Base-by-base conservation (phyloP, 495 filamentous ascomycete species). In the Amniculicola lignicola region DNA sequence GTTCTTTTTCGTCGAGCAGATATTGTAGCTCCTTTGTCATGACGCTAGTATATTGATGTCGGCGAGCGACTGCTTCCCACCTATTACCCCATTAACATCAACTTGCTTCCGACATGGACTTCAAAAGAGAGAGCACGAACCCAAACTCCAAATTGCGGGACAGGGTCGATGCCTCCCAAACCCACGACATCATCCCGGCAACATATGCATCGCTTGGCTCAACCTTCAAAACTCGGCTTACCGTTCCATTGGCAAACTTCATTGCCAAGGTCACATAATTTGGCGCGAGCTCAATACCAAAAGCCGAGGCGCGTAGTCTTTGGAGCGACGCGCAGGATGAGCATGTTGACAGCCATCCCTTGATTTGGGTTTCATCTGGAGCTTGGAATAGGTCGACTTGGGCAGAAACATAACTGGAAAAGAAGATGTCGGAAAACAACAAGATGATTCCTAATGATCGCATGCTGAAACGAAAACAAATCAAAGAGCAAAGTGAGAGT, bases 281-380 rank as follows among this genome's bases (percentile, higher is more conserved):
- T 3, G 45, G 45, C 3, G 45, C n/a, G 18, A 48, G 16, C 29
- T 48, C 45, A 15, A 48, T 36, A 10, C 45, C 45, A 15, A 48
- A 48, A 23, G 45, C 45, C 6, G 25, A 18, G 2, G 45, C 29
- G 11, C 29, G 45, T 15, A 48, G 45, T 10, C 22, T 48, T 22
- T 35, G 3, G 2, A 48, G 6, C 5, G 45, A 7, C 14, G 45
- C 45, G 28, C 45, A 48, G 27, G 24, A 25, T 18, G 16, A 10
- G 45, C 45, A 48, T 10, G 19, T 36, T 36, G 45, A 16, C 16
- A 15, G 18, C 45, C 21, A 25, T 18, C 21, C 21, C 7, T 4
- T 25, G 23, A 23, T 2, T 10, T 27, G 16, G 4, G 14, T 2
- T 7, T 7, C 21, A 16, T 45, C 42, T 18, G 24, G 22, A 27